phyloP scores from a whole-genome alignment of 2,329 filamentous ascomycete species.

The Pestalotiopsis sp. region DNA sequence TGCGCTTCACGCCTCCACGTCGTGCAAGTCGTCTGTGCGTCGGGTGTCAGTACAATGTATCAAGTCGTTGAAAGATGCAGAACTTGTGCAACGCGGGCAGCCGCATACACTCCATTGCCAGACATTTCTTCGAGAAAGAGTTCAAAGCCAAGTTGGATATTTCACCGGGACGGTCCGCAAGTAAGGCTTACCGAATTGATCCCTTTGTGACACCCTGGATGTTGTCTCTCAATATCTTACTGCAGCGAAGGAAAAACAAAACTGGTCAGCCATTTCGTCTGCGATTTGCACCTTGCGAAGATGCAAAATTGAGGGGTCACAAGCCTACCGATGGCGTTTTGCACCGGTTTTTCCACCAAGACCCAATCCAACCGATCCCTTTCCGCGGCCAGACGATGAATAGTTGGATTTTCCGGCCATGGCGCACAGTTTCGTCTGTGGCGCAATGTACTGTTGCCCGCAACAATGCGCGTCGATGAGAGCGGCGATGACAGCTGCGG shows the following conservation, averaged over 20 bases:
- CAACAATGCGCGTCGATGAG: neutral
- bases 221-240: slow-evolving; percentile 36
- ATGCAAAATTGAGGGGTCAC: neutral
- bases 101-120: neutral
- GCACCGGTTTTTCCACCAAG: slow-evolving; percentile 15
- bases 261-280: neutral
- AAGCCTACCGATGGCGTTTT: slow-evolving; percentile 17
- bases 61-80: neutral
- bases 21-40: slow-evolving; percentile 66
- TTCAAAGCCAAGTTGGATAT: neutral
- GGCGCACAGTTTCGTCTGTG: neutral
- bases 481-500: neutral
- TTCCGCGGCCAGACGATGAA: neutral
- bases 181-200: slow-evolving; percentile 8
- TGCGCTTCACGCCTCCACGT: slow-evolving; percentile 77
- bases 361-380: slow-evolving; percentile 15
- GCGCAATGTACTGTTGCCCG: neutral
- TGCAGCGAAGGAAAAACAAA: slow-evolving; percentile 13
- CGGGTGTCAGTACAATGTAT: neutral
- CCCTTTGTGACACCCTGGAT: slow-evolving; percentile 29
- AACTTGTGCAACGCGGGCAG: neutral
- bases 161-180: neutral
- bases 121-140: neutral
- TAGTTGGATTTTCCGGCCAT: neutral
- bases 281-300: no score